Evolutionary conservation across 2,329 filamentous ascomycete species (phyloP).

Genomic region (Fusarium sublunatum): DNA sequence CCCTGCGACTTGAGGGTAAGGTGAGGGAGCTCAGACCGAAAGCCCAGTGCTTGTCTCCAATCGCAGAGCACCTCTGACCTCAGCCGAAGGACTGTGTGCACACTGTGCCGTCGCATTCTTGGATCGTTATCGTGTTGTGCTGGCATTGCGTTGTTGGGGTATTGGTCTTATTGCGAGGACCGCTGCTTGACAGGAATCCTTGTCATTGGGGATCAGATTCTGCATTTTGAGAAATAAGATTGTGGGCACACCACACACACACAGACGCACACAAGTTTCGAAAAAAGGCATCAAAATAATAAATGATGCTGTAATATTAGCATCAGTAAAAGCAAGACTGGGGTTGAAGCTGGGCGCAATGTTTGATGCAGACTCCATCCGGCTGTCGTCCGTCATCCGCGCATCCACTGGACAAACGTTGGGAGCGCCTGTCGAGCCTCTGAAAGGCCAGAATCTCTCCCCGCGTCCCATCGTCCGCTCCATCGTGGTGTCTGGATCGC

Average conservation of each 20-base stretch:
- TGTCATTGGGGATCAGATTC: conserved; percentile 12
- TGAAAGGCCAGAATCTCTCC: conserved; percentile 40
- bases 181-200: conserved; percentile 22
- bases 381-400: conserved; percentile 41
- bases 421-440: conserved; percentile 15
- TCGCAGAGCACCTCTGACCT: too few species aligned
- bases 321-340: conserved; percentile 23
- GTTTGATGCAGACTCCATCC: conserved; percentile 39
- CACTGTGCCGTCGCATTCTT: conserved; percentile 42
- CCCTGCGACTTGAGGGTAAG: conserved; percentile 38
- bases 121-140: conserved; percentile 24
- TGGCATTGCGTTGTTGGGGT: conserved; percentile 30
- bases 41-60: conserved; percentile 18
- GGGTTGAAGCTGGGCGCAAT: conserved; percentile 33
- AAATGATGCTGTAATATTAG: conserved; percentile 25
- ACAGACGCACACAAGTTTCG: conserved; percentile 27
- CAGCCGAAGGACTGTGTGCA: conserved; percentile 12
- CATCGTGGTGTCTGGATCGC: conserved; percentile 44
- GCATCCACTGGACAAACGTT: conserved; percentile 38
- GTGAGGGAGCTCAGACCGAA: conserved; percentile 46
- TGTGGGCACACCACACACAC: conserved; percentile 29
- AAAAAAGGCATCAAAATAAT: conserved; percentile 34
- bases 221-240: conserved; percentile 32
- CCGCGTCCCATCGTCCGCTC: conserved; percentile 36
- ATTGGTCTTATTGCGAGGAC: conserved; percentile 22